These are phyloP conservation scores for Blastobotrys malaysiensis DNA, from an alignment of 1,139 yeast genomes.

Conservation along the genomic window DNA sequence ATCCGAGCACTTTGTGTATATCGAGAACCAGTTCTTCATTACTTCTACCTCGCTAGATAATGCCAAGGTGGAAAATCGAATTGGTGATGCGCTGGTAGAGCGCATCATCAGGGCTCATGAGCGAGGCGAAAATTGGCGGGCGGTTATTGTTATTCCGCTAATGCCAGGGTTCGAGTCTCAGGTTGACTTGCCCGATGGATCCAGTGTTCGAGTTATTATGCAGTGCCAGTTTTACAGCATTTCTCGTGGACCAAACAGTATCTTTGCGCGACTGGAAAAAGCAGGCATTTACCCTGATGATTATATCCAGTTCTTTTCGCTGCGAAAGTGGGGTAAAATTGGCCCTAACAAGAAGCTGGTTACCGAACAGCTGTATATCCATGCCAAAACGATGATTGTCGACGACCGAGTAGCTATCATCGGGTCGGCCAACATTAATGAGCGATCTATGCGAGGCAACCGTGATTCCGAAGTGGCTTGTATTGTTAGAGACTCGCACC, in stretches of 20 bases:
- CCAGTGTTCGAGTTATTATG: constrained; percentile 91
- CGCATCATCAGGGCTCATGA: constrained; percentile 83
- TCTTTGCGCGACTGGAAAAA: constrained; percentile 72
- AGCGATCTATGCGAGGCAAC: constrained; percentile 87
- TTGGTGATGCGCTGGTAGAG: constrained; percentile 96
- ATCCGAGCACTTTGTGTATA: constrained; percentile 87
- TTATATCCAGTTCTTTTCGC: constrained; percentile 84
- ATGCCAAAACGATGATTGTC: constrained; percentile 88
- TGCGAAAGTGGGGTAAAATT: constrained; percentile 92
- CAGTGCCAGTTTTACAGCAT: constrained; percentile 94
- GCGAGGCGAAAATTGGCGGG: constrained; percentile 79
- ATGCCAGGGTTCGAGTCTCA: constrained; percentile 98
- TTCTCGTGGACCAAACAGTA: constrained; percentile 85
- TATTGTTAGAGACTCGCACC: constrained; percentile 74
- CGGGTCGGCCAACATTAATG: constrained; percentile 95
- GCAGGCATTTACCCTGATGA: constrained; percentile 81
- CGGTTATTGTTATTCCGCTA: constrained; percentile 83
- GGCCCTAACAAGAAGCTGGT: constrained; percentile 71
- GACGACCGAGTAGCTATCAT: constrained; percentile 91
- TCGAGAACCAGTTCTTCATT: constrained; percentile 91
- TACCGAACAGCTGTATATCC: constrained; percentile 89
- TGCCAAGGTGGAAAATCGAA: constrained; percentile 74
- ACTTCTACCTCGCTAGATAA: constrained; percentile 87
- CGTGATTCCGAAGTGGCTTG: constrained; percentile 96
- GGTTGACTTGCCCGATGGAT: constrained; percentile 90